phyloP scores from a whole-genome alignment of 2,329 filamentous ascomycete genomes.

The Fusarium globosum region DNA sequence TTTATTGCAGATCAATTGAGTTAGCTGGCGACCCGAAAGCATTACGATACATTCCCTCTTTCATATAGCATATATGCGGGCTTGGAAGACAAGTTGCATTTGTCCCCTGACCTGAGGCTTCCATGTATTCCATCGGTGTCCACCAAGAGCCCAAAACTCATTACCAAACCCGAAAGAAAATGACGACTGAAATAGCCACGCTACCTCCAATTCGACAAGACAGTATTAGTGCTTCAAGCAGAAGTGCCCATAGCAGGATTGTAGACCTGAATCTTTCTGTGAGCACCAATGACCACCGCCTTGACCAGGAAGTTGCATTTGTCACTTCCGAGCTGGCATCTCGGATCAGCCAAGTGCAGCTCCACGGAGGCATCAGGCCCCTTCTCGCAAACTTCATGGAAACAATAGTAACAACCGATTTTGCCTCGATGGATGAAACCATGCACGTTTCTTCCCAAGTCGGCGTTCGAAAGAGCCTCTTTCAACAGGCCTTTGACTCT shows the following conservation, averaged over 20 bases:
- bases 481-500: no score
- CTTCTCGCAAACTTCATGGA: not conserved
- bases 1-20: no score
- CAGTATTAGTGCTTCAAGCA: no score
- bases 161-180: not conserved
- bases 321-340: not conserved
- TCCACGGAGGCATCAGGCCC: rapidly evolving
- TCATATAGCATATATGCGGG: no score
- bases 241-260: not conserved
- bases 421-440: rapidly evolving
- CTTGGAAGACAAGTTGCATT: not conserved
- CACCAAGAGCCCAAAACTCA: no score
- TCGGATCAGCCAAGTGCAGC: rapidly evolving
- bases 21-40: no score
- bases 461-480: no score
- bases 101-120: no score
- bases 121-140: no score
- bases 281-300: not conserved
- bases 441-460: no score
- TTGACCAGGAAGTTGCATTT: not conserved
- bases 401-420: not conserved
- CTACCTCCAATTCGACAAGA: not conserved
- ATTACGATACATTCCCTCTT: no score
- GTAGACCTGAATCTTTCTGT: not conserved
- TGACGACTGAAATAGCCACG: not conserved